Evolutionary conservation across 2,329 filamentous ascomycete genomes (phyloP), one percentile per base, ranked within the genome.

Genomic region (Fusarium ambrosium): DNA sequence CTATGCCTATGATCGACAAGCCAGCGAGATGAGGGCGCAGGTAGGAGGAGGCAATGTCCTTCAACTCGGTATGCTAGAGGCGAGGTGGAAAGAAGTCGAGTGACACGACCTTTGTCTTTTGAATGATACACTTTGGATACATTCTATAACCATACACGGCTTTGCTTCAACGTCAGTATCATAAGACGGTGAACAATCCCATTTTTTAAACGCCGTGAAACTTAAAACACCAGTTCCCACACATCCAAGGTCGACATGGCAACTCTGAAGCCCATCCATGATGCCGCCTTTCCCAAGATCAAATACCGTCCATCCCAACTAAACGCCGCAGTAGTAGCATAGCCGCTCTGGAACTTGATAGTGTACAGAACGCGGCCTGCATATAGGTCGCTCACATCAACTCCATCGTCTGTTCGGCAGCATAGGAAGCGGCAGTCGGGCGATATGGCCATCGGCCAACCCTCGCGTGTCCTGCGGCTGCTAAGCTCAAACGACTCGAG

Each of bases 371-470:
- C 78, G 29, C 72, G 73, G 9, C 82, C 82, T n/a, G 80, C 81
- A 58, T 77, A 76, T 27, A 80, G 62, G 51, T 84, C 81, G 59
- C 79, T 80, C 7, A 84, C 74, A 48, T 84, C 82, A 7, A 83
- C 77, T 10, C 82, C 82, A 1, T 81, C 79, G 55, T 83, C 80
- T 1, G 80, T 84, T 55, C 81, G 77, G 61, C 81, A 84, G 56
- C 74, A 79, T 24, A 84, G 56, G 65, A 82, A 82, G 34, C 79
- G 72, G 36, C 82, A 83, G 67, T 84, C 82, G 0, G 77, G 78
- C 8, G 82, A 84, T n/a, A 84, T 76, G 37, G 78, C 79, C 13
- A 84, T 69, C 3, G 82, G 82, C 81, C 82, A 83, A 3, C 82
- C 82, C 69, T 84, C 82, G 34, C 72, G 74, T 8, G 58, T 68